Conservation (phyloP, 805 yeast species). For the Teunomyces tritomae region DNA sequence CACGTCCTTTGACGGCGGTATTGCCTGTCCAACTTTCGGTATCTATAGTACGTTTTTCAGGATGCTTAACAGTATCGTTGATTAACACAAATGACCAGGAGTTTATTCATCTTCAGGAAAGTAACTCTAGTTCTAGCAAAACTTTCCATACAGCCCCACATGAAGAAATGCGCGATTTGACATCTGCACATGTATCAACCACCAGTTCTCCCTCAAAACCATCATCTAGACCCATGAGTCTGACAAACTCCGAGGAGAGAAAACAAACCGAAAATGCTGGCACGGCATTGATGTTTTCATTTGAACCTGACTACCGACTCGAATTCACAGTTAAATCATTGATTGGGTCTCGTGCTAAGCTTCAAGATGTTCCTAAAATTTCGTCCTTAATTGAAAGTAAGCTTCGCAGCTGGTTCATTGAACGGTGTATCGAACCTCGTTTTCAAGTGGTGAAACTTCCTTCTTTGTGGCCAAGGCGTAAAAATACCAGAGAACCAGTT, state of each 20-base stretch:
- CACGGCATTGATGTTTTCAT: slow-evolving; percentile 82
- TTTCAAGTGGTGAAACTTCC: slow-evolving; percentile 85
- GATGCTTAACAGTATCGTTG: slow-evolving; percentile 77
- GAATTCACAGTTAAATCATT: slow-evolving; percentile 87
- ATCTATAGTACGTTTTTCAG: slow-evolving; percentile 86
- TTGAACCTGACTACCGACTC: slow-evolving; percentile 84
- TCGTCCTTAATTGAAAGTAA: slow-evolving; percentile 79
- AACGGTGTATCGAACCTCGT: slow-evolving; percentile 90
- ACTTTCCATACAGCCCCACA: background rate
- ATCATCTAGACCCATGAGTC: background rate
- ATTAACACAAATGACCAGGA: slow-evolving; percentile 46
- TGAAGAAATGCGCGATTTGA: slow-evolving; percentile 21
- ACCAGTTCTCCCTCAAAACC: slow-evolving; percentile 4
- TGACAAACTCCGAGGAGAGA: background rate
- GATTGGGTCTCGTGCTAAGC: slow-evolving; percentile 88
- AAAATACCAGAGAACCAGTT: slow-evolving; percentile 35
- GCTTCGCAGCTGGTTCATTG: slow-evolving; percentile 84
- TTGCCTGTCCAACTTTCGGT: slow-evolving; percentile 84
- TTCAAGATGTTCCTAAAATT: slow-evolving; percentile 91
- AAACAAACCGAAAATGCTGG: slow-evolving; percentile 10
- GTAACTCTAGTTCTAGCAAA: slow-evolving; percentile 4
- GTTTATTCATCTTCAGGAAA: slow-evolving; percentile 12
- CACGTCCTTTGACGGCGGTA: slow-evolving; percentile 79
- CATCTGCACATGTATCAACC: slow-evolving; percentile 5
- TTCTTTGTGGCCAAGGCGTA: slow-evolving; percentile 72